These are phyloP conservation scores for Thymus mandschuricus DNA, from an alignment of 257 asterid species.

Conservation along the genomic window DNA sequence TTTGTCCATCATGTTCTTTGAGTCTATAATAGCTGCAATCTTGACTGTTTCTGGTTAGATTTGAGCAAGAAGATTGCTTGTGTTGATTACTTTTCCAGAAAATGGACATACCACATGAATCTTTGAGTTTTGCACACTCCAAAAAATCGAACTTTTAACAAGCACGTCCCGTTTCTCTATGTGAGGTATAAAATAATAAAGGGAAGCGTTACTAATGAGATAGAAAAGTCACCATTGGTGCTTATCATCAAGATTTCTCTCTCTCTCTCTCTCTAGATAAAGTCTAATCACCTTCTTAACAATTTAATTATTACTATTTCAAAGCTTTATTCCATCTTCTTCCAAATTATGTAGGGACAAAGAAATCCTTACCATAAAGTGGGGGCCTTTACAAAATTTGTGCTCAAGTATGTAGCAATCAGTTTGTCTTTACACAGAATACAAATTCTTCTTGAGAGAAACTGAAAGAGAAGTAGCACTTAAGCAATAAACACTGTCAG, in stretches of 20 bases:
- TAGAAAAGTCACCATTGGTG: not conserved
- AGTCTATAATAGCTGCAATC: not conserved
- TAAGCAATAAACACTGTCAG: slow-evolving; percentile 27
- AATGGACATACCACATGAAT: slow-evolving; percentile 10
- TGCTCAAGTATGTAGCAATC: slow-evolving; percentile 10
- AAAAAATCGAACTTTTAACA: not conserved
- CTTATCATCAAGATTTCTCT: not conserved
- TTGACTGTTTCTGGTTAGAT: slow-evolving; percentile 30
- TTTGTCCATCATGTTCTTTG: no score
- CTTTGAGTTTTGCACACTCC: slow-evolving; percentile 19
- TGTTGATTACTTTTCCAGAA: not conserved
- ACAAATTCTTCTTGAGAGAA: slow-evolving; percentile 4
- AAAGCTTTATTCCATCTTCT: slow-evolving; percentile 18
- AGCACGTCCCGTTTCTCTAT: no score
- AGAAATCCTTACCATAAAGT: slow-evolving; percentile 15
- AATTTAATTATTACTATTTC: not conserved
- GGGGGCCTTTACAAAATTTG: slow-evolving; percentile 20
- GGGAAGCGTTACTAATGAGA: not conserved
- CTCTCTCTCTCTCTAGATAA: not conserved
- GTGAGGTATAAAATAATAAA: no score
- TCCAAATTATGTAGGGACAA: slow-evolving; percentile 24
- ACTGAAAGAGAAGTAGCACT: slow-evolving; percentile 20
- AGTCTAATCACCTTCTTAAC: not conserved
- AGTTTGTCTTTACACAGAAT: slow-evolving; percentile 25
- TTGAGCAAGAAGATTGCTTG: slow-evolving; percentile 25